These are phyloP conservation scores for Stemphylium vesicarium DNA, from an alignment of 2,329 filamentous ascomycete species.

Conservation along the genomic window DNA sequence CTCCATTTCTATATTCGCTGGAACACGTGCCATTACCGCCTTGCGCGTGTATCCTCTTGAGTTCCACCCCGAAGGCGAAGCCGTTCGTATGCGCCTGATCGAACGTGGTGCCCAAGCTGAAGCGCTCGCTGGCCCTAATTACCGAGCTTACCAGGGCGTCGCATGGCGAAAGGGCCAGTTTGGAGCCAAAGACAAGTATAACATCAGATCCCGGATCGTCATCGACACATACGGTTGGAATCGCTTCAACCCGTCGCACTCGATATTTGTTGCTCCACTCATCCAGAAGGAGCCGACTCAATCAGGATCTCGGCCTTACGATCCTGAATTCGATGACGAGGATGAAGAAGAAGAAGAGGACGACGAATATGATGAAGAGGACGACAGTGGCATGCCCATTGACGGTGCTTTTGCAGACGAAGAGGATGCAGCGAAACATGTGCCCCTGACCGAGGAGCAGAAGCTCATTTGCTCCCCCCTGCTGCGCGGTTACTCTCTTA, in stretches of 20 bases:
- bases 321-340: constrained; percentile 8
- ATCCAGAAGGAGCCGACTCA: constrained; percentile 33
- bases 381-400: constrained; percentile 22
- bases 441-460: constrained; percentile 21
- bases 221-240: constrained; percentile 62
- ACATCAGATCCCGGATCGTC: constrained; percentile 57
- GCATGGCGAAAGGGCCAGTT: constrained; percentile 47
- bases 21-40: constrained; percentile 52
- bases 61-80: constrained; percentile 51
- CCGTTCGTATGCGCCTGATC: constrained; percentile 50
- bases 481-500: constrained; percentile 39
- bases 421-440: constrained; percentile 19
- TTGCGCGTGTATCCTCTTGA: constrained; percentile 54
- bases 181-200: constrained; percentile 49
- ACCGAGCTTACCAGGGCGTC: constrained; percentile 58
- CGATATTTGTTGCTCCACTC: constrained; percentile 49
- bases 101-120: constrained; percentile 57
- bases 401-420: constrained; percentile 26
- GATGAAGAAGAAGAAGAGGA: constrained; percentile 14
- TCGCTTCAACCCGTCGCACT: constrained; percentile 53
- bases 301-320: not conserved
- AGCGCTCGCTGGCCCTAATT: constrained; percentile 56
- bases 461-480: constrained; percentile 55
- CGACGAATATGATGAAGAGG: constrained; percentile 1
- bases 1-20: constrained; percentile 39